Conservation (phyloP, 2,329 filamentous ascomycete species). For the Raffaelea deltoideospora region DNA sequence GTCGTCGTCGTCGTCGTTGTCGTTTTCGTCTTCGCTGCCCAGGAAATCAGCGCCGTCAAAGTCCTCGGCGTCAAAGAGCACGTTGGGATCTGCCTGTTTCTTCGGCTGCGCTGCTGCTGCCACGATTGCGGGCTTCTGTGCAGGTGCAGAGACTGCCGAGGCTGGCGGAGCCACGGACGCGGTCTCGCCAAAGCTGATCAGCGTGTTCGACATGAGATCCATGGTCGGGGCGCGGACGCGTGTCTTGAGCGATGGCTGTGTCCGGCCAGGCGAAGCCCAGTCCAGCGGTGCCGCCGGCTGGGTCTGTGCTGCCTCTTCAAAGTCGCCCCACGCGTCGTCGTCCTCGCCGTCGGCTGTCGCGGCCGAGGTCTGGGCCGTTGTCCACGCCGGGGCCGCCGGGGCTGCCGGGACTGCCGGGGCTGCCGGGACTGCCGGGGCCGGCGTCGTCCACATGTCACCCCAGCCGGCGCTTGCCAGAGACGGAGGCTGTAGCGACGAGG, state of each 20-base stretch:
- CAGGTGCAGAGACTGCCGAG: slow-evolving; percentile 5
- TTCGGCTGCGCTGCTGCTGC: not conserved
- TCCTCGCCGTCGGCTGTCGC: slow-evolving; percentile 16
- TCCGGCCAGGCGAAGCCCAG: not conserved
- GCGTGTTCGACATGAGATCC: slow-evolving; percentile 37
- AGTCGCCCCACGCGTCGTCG: slow-evolving; percentile 54
- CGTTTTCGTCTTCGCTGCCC: slow-evolving; percentile 20
- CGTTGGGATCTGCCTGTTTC: slow-evolving; percentile 27
- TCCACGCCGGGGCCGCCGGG: slow-evolving; percentile 6
- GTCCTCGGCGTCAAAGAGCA: slow-evolving; percentile 53
- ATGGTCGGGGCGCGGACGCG: slow-evolving; percentile 33
- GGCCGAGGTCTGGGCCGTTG: not conserved
- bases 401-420: slow-evolving; percentile 9
- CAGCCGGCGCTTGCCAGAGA: too few species aligned
- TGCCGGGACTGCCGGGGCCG: not conserved
- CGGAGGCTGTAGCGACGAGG: not conserved
- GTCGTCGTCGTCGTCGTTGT: slow-evolving; percentile 10
- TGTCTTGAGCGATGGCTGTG: slow-evolving; percentile 12
- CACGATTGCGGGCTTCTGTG: not conserved
- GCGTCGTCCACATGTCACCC: not conserved
- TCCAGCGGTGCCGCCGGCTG: slow-evolving; percentile 2
- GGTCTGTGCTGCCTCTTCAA: slow-evolving; percentile 35
- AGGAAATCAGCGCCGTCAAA: slow-evolving; percentile 24
- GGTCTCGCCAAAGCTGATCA: slow-evolving; percentile 22
- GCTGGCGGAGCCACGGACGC: not conserved